phyloP scores from a whole-genome alignment of 306 rosid genomes.

The Cotoneaster glaucophyllus region DNA sequence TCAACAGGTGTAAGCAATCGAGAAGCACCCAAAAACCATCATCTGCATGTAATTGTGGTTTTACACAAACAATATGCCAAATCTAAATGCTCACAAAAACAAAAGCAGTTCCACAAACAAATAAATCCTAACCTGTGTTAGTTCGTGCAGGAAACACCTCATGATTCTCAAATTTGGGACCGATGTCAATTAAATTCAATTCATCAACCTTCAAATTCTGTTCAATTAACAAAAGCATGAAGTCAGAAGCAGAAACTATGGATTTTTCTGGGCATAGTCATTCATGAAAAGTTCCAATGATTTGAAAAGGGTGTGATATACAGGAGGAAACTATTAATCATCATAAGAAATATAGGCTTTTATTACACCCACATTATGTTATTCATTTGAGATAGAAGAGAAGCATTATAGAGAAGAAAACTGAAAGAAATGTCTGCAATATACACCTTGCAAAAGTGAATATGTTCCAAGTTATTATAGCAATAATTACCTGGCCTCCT shows the following conservation, averaged over 20 bases:
- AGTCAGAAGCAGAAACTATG: not conserved
- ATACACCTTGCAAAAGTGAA: not conserved
- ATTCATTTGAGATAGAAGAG: not conserved
- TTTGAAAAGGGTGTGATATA: not conserved
- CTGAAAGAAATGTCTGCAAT: not conserved
- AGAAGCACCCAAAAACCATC: not conserved
- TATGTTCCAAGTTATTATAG: not conserved
- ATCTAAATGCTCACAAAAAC: not conserved
- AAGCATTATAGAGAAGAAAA: not conserved
- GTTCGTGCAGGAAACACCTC: conserved; percentile 90
- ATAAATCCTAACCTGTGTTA: conserved; percentile 61
- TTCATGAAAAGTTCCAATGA: not conserved
- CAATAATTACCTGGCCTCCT: conserved; percentile 49
- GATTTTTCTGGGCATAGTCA: not conserved
- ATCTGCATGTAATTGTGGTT: not conserved
- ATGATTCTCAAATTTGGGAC: conserved; percentile 87
- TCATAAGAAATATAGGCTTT: too few relatives aligned
- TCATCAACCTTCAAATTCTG: conserved; percentile 84
- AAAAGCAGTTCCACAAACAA: conserved; percentile 1
- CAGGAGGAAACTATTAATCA: not conserved
- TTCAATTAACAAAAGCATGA: conserved; percentile 21
- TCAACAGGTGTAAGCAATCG: not conserved
- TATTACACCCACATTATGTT: not conserved
- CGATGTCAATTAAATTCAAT: conserved; percentile 71
- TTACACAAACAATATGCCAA: not conserved